Evolutionary conservation across 441 rosid species (phyloP), one percentile per base, ranked within the genome.

Genomic region (Oxalis stricta): DNA sequence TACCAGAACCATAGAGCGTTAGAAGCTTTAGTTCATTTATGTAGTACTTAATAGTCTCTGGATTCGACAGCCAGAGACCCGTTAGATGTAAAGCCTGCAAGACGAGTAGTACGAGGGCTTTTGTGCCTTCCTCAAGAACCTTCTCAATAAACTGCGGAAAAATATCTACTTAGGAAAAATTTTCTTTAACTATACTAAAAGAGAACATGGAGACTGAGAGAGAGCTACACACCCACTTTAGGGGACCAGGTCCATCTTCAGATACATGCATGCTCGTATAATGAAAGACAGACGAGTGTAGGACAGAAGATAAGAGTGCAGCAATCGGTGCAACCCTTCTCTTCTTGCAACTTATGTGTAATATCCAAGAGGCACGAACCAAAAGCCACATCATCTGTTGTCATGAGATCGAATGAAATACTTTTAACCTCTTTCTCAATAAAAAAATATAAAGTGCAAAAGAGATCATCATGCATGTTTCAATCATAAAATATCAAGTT

Each of bases 31-130:
- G 69, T 58, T 83, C 96, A 60, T 80, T 78, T 18, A 78, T 56
- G 65, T 91, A 91, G 72, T 66, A 82, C 55, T 73, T 85, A 54
- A 80, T 66, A 31, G 67, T 71, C 62, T 55, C 61, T 37, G 98
- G 96, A 69, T 75, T 61, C 48, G 76, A 67, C 39, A 85, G 79
- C 83, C 78, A 91, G 22, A 89, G 71, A 54, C 98, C 98, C 18
- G 98, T 80, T 52, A 89, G 62, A 73, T 89, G 98, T 53, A 89
- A 74, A 50, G 98, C 92, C n/a, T 1, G 76, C 81, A 60, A 89
- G 89, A 50, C 98, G 94, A 65, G 85, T 75, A 11, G 98, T 89
- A 31, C 98, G 84, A 8, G 98, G 98, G 59, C 98, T 89, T 71
- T 89, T 17, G 72, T 69, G 46, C 98, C 98, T 77, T 82, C 94